Evolutionary conservation across 139 green algal genomes (phyloP).

Genomic region (Closterium sp.): DNA sequence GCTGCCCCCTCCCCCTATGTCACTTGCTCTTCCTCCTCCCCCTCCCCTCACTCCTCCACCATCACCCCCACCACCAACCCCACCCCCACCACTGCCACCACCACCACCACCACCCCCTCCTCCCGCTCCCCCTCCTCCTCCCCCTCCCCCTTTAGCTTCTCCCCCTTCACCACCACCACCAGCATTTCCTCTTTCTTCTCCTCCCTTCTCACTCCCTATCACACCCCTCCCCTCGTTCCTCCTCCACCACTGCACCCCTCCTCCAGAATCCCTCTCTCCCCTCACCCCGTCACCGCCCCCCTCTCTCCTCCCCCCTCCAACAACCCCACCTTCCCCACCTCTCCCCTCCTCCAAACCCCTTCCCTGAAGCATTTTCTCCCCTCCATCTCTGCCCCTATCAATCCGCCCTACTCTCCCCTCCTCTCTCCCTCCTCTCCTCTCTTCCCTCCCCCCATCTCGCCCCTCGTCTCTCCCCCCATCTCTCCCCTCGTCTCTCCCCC

Average conservation of each 20-base stretch:
- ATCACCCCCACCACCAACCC: constrained; percentile 7
- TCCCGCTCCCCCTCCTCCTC: constrained; percentile 2
- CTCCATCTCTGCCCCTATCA: not conserved
- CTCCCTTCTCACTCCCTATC: not conserved
- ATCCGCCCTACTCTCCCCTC: not conserved
- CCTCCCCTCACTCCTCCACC: not conserved
- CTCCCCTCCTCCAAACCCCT: not conserved
- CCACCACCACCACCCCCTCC: constrained; percentile 7
- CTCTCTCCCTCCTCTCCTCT: too few relatives aligned
- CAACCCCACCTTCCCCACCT: not conserved
- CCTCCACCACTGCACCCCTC: not conserved
- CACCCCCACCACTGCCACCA: not conserved
- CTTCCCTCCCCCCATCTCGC: too few relatives aligned
- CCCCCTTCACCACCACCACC: not conserved
- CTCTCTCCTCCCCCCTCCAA: not conserved
- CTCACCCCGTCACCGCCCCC: not conserved
- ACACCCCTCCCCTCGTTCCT: not conserved
- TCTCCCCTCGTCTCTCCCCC: too few relatives aligned
- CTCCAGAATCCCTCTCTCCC: not conserved
- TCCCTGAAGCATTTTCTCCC: not conserved
- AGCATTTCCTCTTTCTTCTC: not conserved
- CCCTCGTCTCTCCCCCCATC: not conserved
- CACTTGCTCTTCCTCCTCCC: constrained; percentile 1
- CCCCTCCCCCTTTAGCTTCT: constrained; percentile 6
- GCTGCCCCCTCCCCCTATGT: not conserved